Base-by-base conservation (phyloP, 1,139 yeast genomes). In the Kodamaea ohmeri region DNA sequence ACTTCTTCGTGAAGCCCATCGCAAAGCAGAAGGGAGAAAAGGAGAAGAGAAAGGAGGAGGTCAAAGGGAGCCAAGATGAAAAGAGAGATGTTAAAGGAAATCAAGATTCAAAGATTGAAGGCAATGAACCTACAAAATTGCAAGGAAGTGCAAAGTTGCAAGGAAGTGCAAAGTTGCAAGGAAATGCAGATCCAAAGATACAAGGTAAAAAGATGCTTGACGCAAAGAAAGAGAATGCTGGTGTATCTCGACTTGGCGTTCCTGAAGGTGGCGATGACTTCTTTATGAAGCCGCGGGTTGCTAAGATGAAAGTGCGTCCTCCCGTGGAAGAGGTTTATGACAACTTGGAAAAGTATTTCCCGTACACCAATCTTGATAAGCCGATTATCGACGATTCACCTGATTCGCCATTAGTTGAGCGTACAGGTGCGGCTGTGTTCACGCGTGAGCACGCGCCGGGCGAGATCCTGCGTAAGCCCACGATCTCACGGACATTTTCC, bases 271-370 rank as follows among this genome's bases (percentile, higher is more conserved):
- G 55, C 5, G 69, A 63, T 11, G 64, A 65, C 32, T 51, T 65
- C 52, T 51, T 66, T 53, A 45, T 58, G 45, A 64, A 58, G 38
- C 65, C 63, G 9, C 12, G 16, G 11, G 36, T 30, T 14, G 39
- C 32, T 35, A 37, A 30, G 7, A 67, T 70, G 74, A 54, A 50
- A 8, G 83, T 92, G 5, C 78, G 98, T 55, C 99, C 99, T 2
- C 90, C 98, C 0, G 84, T 96, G 1, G 97, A 92, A 53, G 95
- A 86, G 35, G 83, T 94, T 26, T 92, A 89, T 55, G 88, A 89
- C 42, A 89, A 94, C 53, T 73, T 94, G 49, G 98, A 92, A 52
- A 77, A 78, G 52, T 94, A 87, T 58, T 94, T 94, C 68, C 98
- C 98, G 0, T 75, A 86, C 49, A 83, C 97, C 0, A 92, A 92